Conservation (phyloP, 495 filamentous ascomycete species). For the Neurospora sp. region DNA sequence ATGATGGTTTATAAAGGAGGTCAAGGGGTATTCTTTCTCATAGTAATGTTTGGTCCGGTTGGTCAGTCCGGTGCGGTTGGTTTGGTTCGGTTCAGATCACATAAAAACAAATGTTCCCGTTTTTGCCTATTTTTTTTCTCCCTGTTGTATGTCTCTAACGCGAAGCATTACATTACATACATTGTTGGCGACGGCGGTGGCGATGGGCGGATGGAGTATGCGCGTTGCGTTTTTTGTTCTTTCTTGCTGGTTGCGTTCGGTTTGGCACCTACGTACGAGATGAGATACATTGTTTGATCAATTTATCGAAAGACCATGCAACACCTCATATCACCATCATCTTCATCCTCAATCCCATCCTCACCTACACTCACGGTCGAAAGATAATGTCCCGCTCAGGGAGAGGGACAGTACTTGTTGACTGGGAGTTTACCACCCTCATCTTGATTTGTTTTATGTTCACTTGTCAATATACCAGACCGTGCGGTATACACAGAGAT, state of each 20-base stretch:
- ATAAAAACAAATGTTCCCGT: background rate
- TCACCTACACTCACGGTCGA: too few relatives aligned
- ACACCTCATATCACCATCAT: background rate
- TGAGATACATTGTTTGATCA: too few relatives aligned
- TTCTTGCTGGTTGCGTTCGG: too few relatives aligned
- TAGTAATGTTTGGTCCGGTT: background rate
- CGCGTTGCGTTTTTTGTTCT: too few relatives aligned
- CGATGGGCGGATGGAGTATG: background rate
- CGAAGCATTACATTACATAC: background rate
- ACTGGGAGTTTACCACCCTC: too few relatives aligned
- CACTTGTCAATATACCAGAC: too few relatives aligned
- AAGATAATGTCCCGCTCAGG: too few relatives aligned
- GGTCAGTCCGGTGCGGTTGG: background rate
- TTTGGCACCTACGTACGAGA: too few relatives aligned
- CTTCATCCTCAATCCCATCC: background rate
- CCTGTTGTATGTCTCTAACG: background rate
- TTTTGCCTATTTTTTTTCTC: background rate
- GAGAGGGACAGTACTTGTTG: too few relatives aligned
- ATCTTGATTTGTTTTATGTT: too few relatives aligned
- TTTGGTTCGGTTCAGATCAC: background rate
- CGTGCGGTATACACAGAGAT: too few relatives aligned
- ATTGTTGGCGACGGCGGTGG: constrained; percentile 1
- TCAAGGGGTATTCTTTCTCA: background rate
- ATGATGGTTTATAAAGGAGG: background rate
- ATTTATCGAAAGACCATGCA: too few relatives aligned